Conservation (phyloP, 2,329 filamentous ascomycete species). For the Aotearoamyces nothofagi region DNA sequence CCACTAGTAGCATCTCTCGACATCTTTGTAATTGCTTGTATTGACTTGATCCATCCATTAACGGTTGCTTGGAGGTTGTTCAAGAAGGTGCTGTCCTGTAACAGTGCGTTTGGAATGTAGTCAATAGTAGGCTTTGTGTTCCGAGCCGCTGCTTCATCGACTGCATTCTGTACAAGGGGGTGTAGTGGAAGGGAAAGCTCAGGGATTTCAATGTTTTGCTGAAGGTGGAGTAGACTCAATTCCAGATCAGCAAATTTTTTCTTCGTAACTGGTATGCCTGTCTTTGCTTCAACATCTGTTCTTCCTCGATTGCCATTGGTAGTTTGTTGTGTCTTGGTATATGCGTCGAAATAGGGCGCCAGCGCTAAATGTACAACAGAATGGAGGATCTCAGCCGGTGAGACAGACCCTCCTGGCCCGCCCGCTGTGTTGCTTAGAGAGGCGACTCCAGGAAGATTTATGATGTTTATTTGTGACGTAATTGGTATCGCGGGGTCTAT, state of each 20-base stretch:
- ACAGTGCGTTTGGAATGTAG: constrained; percentile 56
- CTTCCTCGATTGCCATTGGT: constrained; percentile 52
- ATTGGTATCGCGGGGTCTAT: constrained; percentile 75
- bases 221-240: constrained; percentile 75
- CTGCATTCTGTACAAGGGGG: constrained; percentile 69
- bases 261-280: constrained; percentile 91
- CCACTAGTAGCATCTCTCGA: constrained; percentile 63
- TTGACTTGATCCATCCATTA: constrained; percentile 97
- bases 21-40: constrained; percentile 91
- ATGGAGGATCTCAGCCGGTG: constrained; percentile 85
- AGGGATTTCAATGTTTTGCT: constrained; percentile 97
- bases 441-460: constrained; percentile 76
- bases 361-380: constrained; percentile 82
- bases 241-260: constrained; percentile 93
- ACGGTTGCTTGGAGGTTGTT: constrained; percentile 89
- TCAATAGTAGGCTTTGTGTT: constrained; percentile 61
- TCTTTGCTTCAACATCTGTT: constrained; percentile 79
- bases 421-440: constrained; percentile 44
- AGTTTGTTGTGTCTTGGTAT: constrained; percentile 67
- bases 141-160: constrained; percentile 60
- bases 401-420: constrained; percentile 57
- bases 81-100: constrained; percentile 81
- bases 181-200: constrained; percentile 80
- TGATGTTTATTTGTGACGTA: constrained; percentile 78
- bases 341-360: constrained; percentile 94